Base-by-base conservation (phyloP, 106 monocot species). In the Vanilla planifolia region DNA sequence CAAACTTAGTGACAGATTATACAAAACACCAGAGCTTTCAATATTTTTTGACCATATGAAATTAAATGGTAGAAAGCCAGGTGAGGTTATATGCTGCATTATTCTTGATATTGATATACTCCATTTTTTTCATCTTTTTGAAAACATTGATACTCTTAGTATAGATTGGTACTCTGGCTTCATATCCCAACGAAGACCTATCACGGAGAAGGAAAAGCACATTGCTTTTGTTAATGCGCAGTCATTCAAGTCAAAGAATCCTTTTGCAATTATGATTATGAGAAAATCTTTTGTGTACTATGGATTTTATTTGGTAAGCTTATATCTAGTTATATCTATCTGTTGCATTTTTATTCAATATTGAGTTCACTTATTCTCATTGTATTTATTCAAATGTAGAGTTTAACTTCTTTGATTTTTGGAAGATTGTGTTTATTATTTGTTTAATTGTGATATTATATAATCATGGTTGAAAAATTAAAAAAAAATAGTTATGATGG, bases 221-320 rank as follows among this genome's bases (percentile, higher is more conserved):
- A 61, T 34, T 15, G 44, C 81, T 60, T 51, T 75, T 67, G 19
- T 61, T 55, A 67, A 30, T 34, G 85, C 85, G 16, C 62, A 64
- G 16, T 70, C 48, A 19, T 85, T 90, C 69, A 68, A 59, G 44
- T 85, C 89, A 6, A 46, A 71, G 10, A 71, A 79, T 67, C 85
- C 85, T 65, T 82, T 57, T 61, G 27, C 56, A 25, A 21, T 69
- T 8, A 59, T 73, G 47, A 55, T 68, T 37, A 90, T 82, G 82
- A 59, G 55, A 53, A 78, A 75, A 11, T 73, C 76, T 21, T 76
- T 82, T 71, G 81, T 85, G 26, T 82, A 82, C 60, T 25, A 61
- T 61, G 42, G 42, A 26, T 61, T 61, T 43, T 61, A 61, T 26
- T 28, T 61, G 60, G 39, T 61, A 43, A 63, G n/a, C n/a, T n/a